Evolutionary conservation across 2,329 filamentous ascomycete genomes (phyloP), one percentile per base, ranked within the genome.

Genomic region (Hypoxylon sp.): DNA sequence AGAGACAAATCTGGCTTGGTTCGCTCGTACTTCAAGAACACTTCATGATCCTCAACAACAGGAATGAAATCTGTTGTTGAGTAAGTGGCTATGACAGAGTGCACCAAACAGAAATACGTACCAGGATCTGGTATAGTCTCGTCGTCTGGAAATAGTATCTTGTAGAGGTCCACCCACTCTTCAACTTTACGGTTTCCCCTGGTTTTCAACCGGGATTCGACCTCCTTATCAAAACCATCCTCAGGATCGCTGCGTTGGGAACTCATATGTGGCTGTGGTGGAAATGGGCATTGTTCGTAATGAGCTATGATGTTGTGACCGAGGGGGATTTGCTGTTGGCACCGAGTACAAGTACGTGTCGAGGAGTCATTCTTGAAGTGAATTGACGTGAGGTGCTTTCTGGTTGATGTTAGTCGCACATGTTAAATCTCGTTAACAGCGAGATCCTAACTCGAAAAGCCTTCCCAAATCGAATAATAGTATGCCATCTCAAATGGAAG

Each of bases 331-430:
- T 34, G 27, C 25, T 29, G 32, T 0, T 47, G 23, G 29, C 65
- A 68, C 21, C 65, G 57, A 30, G 16, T 19, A 43, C 65, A 65
- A 9, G 32, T 52, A 5, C 16, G 29, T 45, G 45, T 23, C 6
- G 45, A 23, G 5, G 27, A 30, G 19, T 53, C 41, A 6, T 23
- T 43, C 23, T 50, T 65, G n/a, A 19, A 47, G 50, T 68, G 65
- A 32, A 5, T 11, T 8, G 43, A 41, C 3, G 45, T 59, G 27
- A 68, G 55, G 37, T 68, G 66, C 45, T 61, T 68, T 25, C 66
- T 68, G 16, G 5, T 32, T 14, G 11, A 47, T 9, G 37, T 64
- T 57, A 60, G 51, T 47, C 32, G 47, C n/a, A 21, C 16, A 11
- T 7, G 4, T 19, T 4, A 1, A 11, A 2, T 39, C 8, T 41